These are phyloP conservation scores for Tubosaeta brunneosetosa DNA, from an alignment of 768 basidiomycete genomes.

Conservation along the genomic window DNA sequence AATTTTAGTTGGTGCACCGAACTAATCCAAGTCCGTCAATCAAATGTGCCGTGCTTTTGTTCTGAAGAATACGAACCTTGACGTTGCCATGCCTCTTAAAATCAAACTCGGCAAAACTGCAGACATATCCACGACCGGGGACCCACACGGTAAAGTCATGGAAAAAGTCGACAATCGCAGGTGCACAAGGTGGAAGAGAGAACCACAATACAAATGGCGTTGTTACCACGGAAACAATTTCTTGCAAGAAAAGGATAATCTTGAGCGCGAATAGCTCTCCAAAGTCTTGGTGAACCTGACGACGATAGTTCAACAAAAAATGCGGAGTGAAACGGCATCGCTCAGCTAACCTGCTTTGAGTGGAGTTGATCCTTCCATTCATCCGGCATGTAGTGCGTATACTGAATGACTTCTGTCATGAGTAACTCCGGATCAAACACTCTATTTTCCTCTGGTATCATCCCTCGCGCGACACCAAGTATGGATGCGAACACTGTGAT, in stretches of 20 bases:
- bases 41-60: background rate
- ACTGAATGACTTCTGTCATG: conserved; percentile 87
- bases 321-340: background rate
- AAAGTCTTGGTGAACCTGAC: conserved; percentile 84
- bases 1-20: conserved; percentile 73
- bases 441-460: conserved; percentile 91
- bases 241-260: conserved; percentile 78
- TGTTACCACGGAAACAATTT: conserved; percentile 84
- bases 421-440: conserved; percentile 93
- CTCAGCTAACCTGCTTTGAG: conserved; percentile 64
- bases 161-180: conserved; percentile 95
- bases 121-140: conserved; percentile 93
- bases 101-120: conserved; percentile 97
- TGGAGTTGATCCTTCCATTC: conserved; percentile 89
- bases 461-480: conserved; percentile 85
- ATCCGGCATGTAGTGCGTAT: conserved; percentile 94
- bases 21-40: conserved; percentile 39
- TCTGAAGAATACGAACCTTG: conserved; percentile 47
- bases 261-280: conserved; percentile 94
- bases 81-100: conserved; percentile 93
- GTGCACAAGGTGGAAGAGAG: conserved; percentile 85
- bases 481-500: conserved; percentile 82
- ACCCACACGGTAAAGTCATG: conserved; percentile 97
- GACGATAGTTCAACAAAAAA: background rate
- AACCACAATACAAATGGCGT: conserved; percentile 95